Percentiles rank a stretch among this genome's conserved stretches.
Conservation (phyloP, 2,329 filamentous ascomycete genomes). For the Fusarium sp. region DNA sequence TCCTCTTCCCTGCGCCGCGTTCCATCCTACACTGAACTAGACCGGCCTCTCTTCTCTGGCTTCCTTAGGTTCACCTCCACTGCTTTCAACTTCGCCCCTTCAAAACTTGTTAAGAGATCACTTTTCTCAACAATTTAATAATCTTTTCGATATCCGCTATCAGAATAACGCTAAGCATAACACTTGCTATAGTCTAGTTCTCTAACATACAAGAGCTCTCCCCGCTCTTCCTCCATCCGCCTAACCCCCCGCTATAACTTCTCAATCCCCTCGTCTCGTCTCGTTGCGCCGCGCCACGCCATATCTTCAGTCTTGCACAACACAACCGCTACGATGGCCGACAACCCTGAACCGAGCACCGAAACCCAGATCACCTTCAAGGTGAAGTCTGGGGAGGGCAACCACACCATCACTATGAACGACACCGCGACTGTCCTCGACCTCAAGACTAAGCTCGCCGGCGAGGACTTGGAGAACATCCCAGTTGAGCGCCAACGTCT, state of each 20-base stretch:
- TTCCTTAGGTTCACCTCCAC: slow-evolving; percentile 10
- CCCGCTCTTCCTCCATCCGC: slow-evolving; percentile 12
- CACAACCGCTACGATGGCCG: slow-evolving; percentile 65
- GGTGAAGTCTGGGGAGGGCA: slow-evolving; percentile 93
- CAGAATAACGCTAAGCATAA: neutral
- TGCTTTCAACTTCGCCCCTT: slow-evolving; percentile 27
- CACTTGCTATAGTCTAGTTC: neutral
- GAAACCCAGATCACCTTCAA: slow-evolving; percentile 92
- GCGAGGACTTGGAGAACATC: slow-evolving; percentile 84
- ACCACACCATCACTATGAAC: slow-evolving; percentile 84
- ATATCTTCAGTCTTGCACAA: slow-evolving; percentile 15
- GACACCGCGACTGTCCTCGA: slow-evolving; percentile 82
- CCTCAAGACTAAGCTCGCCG: slow-evolving; percentile 88
- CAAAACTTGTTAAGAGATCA: neutral
- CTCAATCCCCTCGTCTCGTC: slow-evolving; percentile 31
- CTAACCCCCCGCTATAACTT: slow-evolving; percentile 22
- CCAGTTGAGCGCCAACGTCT: slow-evolving; percentile 89
- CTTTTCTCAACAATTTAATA: neutral
- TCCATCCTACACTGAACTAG: slow-evolving; percentile 4
- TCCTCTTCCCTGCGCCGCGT: slow-evolving; percentile 4
- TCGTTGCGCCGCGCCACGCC: slow-evolving; percentile 33
- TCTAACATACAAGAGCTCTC: slow-evolving; percentile 5
- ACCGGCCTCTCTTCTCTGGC: slow-evolving; percentile 5
- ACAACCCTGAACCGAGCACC: slow-evolving; percentile 68
- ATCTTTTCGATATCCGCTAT: neutral